phyloP scores from a whole-genome alignment of 2,329 filamentous ascomycete genomes.

The Diaporthe sp. region DNA sequence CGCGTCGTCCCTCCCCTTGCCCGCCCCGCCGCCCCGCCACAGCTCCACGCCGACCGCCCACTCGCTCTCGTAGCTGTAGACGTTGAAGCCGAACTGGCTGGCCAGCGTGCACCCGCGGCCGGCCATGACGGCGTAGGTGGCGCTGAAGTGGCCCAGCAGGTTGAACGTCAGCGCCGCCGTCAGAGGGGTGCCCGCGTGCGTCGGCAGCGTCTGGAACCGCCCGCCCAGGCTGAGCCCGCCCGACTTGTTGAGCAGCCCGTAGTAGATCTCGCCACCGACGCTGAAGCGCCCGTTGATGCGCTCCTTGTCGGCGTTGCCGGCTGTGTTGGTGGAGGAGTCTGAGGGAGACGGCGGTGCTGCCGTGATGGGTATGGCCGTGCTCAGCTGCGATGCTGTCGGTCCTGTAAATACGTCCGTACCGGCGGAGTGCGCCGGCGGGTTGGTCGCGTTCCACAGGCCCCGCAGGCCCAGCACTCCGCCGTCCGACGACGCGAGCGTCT shows the following conservation, averaged over 20 bases:
- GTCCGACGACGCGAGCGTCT: constrained; percentile 93
- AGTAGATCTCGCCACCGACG: constrained; percentile 93
- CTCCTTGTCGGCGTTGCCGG: constrained; percentile 59
- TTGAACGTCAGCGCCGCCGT: constrained; percentile 95
- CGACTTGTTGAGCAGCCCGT: constrained; percentile 93
- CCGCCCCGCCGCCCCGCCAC: constrained; percentile 73
- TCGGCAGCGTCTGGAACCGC: constrained; percentile 88
- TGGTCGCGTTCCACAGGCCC: constrained; percentile 82
- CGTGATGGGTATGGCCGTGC: not conserved
- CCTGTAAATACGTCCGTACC: constrained; percentile 29
- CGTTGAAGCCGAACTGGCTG: constrained; percentile 95
- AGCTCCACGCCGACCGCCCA: constrained; percentile 93
- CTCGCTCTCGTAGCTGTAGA: constrained; percentile 97
- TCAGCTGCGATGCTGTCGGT: constrained; percentile 41
- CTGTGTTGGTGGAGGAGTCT: not conserved
- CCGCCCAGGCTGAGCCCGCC: constrained; percentile 91
- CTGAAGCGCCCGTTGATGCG: constrained; percentile 86
- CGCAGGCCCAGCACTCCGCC: constrained; percentile 89
- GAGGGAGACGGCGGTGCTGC: not conserved
- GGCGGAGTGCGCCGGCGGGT: constrained; percentile 44
- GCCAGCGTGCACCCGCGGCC: constrained; percentile 82
- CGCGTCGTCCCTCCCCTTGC: constrained; percentile 43
- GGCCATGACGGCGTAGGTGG: constrained; percentile 92
- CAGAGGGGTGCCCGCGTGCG: constrained; percentile 86
- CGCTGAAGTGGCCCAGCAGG: constrained; percentile 92